Evolutionary conservation across 2,329 filamentous ascomycete species (phyloP).

Genomic region (Coniella lustricola): DNA sequence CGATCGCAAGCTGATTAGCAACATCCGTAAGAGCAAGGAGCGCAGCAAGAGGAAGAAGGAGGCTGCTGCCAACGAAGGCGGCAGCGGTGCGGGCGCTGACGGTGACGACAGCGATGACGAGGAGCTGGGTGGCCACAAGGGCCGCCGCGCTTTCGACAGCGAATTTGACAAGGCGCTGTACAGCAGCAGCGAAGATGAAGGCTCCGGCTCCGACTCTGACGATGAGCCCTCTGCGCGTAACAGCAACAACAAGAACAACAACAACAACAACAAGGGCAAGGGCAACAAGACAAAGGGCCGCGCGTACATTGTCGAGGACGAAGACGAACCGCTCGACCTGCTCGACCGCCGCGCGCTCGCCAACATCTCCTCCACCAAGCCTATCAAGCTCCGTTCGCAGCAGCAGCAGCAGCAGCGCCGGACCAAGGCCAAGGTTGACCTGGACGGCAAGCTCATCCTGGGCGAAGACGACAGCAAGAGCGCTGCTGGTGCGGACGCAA

Average conservation of each 20-base stretch:
- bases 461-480: slow-evolving; percentile 48
- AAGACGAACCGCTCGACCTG: slow-evolving; percentile 90
- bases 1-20: slow-evolving; percentile 83
- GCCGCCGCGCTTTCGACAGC: slow-evolving; percentile 64
- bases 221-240: slow-evolving; percentile 26
- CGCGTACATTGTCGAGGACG: slow-evolving; percentile 88
- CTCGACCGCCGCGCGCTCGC: slow-evolving; percentile 83
- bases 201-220: slow-evolving; percentile 54
- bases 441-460: slow-evolving; percentile 76
- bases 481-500: slow-evolving; percentile 24
- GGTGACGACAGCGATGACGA: slow-evolving; percentile 54
- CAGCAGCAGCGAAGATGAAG: slow-evolving; percentile 58
- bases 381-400: slow-evolving; percentile 54
- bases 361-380: slow-evolving; percentile 88
- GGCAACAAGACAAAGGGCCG: slow-evolving; percentile 39
- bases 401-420: slow-evolving; percentile 40
- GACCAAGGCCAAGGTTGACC: slow-evolving; percentile 61
- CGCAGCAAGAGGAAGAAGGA: slow-evolving; percentile 86
- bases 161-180: slow-evolving; percentile 97
- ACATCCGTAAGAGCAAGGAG: slow-evolving; percentile 93
- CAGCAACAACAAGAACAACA: slow-evolving; percentile 34
- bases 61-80: slow-evolving; percentile 50
- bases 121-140: slow-evolving; percentile 37
- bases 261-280: slow-evolving; percentile 38
- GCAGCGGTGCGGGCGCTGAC: slow-evolving; percentile 45